phyloP scores from a whole-genome alignment of 2,329 filamentous ascomycete genomes.

The Coccinonectria pachysandricola region DNA sequence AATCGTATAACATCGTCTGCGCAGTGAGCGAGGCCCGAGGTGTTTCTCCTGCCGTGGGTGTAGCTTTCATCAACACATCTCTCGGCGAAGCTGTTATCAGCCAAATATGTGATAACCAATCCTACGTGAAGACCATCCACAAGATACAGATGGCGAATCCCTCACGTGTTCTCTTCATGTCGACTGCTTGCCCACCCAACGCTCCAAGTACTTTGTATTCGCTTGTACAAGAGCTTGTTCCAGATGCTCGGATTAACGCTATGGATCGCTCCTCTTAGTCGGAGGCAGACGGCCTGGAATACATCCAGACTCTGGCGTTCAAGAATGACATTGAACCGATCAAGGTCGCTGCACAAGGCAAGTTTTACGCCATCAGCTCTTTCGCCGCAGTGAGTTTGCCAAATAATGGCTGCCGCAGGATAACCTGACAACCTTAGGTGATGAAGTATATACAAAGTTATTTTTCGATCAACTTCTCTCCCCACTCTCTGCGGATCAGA shows the following conservation, averaged over 20 bases:
- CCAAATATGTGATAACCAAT: conserved; percentile 88
- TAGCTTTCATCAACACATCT: conserved; percentile 79
- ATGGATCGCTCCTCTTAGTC: conserved; percentile 78
- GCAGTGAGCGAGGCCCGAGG: conserved; percentile 83
- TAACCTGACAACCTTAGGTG: conserved; percentile 39
- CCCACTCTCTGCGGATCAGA: conserved; percentile 74
- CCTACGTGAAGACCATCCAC: conserved; percentile 78
- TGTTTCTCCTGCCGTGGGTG: conserved; percentile 70
- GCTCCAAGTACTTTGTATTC: conserved; percentile 63
- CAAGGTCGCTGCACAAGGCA: conserved; percentile 69
- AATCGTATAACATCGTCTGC: conserved; percentile 68
- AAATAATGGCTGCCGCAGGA: neutral
- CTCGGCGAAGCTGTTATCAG: conserved; percentile 78
- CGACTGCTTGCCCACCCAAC: conserved; percentile 54
- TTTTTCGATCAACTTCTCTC: conserved; percentile 56
- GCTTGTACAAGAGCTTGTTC: conserved; percentile 54
- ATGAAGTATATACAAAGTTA: conserved; percentile 72
- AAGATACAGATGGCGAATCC: conserved; percentile 77
- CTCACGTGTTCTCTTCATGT: conserved; percentile 67
- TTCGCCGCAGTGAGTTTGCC: conserved; percentile 62
- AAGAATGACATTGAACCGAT: conserved; percentile 70
- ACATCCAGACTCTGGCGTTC: conserved; percentile 70
- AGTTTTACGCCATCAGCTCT: conserved; percentile 76
- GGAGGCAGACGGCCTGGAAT: conserved; percentile 65
- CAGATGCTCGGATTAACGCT: conserved; percentile 26